Base-by-base conservation (phyloP, 2,329 filamentous ascomycete species). In the Clonostachys chloroleuca region DNA sequence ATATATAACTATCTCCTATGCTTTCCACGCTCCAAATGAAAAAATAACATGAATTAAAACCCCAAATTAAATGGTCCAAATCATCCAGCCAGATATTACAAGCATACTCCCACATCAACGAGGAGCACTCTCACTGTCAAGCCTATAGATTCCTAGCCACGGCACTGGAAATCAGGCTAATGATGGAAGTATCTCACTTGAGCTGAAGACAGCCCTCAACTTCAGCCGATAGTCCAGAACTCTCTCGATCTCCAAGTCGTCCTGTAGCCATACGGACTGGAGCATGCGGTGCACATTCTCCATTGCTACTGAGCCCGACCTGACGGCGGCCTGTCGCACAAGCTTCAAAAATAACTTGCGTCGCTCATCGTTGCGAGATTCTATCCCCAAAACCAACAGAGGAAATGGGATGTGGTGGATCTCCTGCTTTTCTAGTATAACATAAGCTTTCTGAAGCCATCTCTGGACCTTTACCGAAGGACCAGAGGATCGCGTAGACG, bases 351-450 rank as follows among this genome's bases (percentile, higher is more conserved):
- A 30, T 4, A 42, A 17, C 14, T 36, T 34, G 12, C 51, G 40
- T 13, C 52, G 47, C 34, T 50, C 34, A 30, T 53, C 51, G 5
- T 49, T 52, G 7, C 44, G 41, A 2, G 51, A 50, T 36, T 53
- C 51, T n/a, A 44, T 47, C 9, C 47, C 51, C 17, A 53, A 42
- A 20, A 54, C 40, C 16, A 52, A 43, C 6, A 54, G 16, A 5
- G 50, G 50, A 20, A 54, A 47, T 16, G 42, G 44, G 10, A 46
- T 36, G 9, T 48, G 43, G 33, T 42, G 45, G 6, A 12, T 18
- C 5, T 34, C 17, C 24, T 50, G 20, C 13, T 33, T 9, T 6
- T 34, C 9, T 2, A 49, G 20, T 7, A 52, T 40, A 2, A 3
- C 6, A 20, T 50, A 34, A 6, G 34, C 48, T 20, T 7, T 5